Base-by-base conservation (phyloP, 2,329 filamentous ascomycete genomes). In the Mycosphaerella sp. region DNA sequence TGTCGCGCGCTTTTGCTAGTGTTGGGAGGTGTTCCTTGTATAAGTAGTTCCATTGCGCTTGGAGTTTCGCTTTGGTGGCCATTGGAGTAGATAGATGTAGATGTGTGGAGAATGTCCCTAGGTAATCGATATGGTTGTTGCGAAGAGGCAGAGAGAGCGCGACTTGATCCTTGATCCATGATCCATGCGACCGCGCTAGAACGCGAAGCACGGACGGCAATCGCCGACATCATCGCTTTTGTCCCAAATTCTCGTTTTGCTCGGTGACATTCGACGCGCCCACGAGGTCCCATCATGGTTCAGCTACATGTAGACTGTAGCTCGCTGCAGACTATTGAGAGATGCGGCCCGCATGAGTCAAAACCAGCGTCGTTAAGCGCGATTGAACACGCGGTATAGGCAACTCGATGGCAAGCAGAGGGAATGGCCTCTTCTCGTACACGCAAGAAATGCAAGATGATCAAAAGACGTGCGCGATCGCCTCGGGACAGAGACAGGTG, bases 1-100 rank as follows among this genome's bases (percentile, higher is more conserved):
- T 50, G 50, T 65, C 62, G n/a, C 58, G 56, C 12, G 63, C 57
- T 43, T 59, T 60, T 2, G 66, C 64, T 6, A 66, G 52, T 0
- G 56, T 51, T 7, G 66, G 66, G 7, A 67, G 57, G 14, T 59
- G 52, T 7, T 60, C 51, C 14, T 59, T 56, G 49, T 66, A 66
- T 2, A 67, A 53, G 16, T 63, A 54, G 7, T 51, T 60, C 65
- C 65, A 67, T 13, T 49, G 57, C 0, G 47, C 34, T 21, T 57
- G 59, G 9, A 62, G 55, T 4, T 56, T 30, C 8, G 47, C 52
- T n/a, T 60, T 43, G 14, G 42, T 36, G 13, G 43, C 30, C 34
- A 47, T 53, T 16, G 36, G 27, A 36, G 41, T 49, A 7, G 42
- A n/a, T 34, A 8, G 30, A 17, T 36, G 8, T 18, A 21, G 39